A percentile compares a stretch with the other conserved stretches of the same genome.
Conservation (phyloP, 192 early-diverging fungal species). For the Borealophlyctis nickersoniae region DNA sequence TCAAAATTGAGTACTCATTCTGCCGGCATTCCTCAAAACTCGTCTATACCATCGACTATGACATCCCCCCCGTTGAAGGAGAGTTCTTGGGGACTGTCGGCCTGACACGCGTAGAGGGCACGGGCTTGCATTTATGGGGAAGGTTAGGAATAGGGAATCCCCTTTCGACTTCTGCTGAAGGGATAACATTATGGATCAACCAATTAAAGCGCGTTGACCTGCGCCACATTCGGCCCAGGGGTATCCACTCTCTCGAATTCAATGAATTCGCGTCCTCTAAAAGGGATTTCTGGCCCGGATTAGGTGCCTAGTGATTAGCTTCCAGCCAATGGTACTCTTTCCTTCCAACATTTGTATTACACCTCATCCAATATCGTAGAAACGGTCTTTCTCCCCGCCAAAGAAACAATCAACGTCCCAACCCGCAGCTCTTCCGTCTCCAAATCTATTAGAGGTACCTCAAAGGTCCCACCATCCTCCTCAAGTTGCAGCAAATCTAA, state of each 20-base stretch:
- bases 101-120: conserved; percentile 21
- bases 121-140: conserved; percentile 16
- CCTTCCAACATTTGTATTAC: neutral
- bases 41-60: conserved; percentile 21
- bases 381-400: neutral
- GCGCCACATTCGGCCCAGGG: too few relatives aligned
- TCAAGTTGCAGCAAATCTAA: too few relatives aligned
- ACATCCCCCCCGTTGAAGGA: conserved; percentile 16
- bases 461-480: neutral
- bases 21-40: too few relatives aligned
- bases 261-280: neutral
- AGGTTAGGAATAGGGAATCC: too few relatives aligned
- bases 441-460: neutral
- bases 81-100: conserved; percentile 16
- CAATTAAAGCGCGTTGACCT: too few relatives aligned
- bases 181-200: too few relatives aligned
- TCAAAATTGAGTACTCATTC: too few relatives aligned
- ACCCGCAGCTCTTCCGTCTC: neutral
- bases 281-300: neutral
- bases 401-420: too few relatives aligned
- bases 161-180: too few relatives aligned
- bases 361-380: neutral
- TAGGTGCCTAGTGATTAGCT: neutral
- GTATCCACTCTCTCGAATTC: neutral
- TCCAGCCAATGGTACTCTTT: neutral